Percentiles rank a stretch among this genome's conserved stretches.
Conservation (phyloP, 2,329 filamentous ascomycete genomes). For the Fusarium xyrophilum region DNA sequence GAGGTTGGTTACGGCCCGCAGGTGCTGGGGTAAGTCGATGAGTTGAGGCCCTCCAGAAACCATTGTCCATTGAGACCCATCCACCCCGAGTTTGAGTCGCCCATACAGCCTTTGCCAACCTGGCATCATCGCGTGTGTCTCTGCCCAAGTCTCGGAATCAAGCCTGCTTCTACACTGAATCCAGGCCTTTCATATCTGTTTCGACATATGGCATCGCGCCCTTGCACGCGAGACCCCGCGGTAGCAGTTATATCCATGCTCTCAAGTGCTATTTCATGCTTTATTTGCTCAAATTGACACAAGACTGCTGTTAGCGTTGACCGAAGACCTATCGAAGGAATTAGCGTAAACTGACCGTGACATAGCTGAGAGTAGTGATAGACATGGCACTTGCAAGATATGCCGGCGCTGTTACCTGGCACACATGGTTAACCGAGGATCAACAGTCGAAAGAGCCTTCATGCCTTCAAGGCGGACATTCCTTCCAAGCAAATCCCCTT, state of each 20-base stretch:
- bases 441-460: not conserved
- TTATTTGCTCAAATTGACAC: not conserved
- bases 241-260: not conserved
- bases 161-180: too few species aligned
- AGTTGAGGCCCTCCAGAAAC: too few species aligned
- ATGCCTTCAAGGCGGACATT: not conserved
- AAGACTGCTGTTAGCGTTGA: not conserved
- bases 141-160: too few species aligned
- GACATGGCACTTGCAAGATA: not conserved
- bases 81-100: too few species aligned
- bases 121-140: too few species aligned
- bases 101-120: too few species aligned
- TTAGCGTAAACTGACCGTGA: not conserved
- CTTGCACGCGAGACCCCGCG: not conserved
- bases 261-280: not conserved
- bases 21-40: too few species aligned
- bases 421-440: not conserved
- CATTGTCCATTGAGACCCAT: too few species aligned
- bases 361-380: not conserved
- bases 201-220: not conserved
- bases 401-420: fast-evolving
- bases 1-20: not conserved
- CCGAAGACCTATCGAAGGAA: not conserved
- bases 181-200: not conserved
- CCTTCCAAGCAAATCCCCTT: not conserved